Conservation (phyloP, 345 rosid species). For the Eucalyptus curtisii region DNA sequence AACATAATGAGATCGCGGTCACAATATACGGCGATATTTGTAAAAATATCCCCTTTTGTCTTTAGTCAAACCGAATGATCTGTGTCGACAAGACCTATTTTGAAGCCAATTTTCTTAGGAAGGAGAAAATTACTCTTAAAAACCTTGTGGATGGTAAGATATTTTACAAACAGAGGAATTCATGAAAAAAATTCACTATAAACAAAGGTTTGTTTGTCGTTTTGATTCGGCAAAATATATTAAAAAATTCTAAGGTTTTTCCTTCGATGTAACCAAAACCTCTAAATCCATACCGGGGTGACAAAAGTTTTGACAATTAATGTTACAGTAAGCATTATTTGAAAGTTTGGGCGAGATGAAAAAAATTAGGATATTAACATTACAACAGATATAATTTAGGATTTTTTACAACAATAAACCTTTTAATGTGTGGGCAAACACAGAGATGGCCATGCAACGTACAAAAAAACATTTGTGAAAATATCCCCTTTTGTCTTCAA, state of each 20-base stretch:
- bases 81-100: background rate
- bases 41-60: background rate
- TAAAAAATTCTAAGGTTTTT: too few species aligned
- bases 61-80: accelerated
- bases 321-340: background rate
- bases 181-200: background rate
- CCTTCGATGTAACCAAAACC: background rate
- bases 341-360: background rate
- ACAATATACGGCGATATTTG: background rate
- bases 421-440: background rate
- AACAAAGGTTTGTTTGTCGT: too few species aligned
- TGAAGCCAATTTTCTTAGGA: background rate
- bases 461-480: background rate
- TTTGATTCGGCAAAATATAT: too few species aligned
- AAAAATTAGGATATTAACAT: background rate
- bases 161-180: background rate
- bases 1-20: too few species aligned
- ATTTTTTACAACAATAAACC: background rate
- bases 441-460: background rate
- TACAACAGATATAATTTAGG: background rate
- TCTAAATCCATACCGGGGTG: background rate
- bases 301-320: background rate
- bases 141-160: background rate
- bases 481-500: background rate
- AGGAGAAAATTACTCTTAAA: background rate